Evolutionary conservation across 2,329 filamentous ascomycete species (phyloP), one percentile per base, ranked within the genome.

Genomic region (Myriangium duriaei): DNA sequence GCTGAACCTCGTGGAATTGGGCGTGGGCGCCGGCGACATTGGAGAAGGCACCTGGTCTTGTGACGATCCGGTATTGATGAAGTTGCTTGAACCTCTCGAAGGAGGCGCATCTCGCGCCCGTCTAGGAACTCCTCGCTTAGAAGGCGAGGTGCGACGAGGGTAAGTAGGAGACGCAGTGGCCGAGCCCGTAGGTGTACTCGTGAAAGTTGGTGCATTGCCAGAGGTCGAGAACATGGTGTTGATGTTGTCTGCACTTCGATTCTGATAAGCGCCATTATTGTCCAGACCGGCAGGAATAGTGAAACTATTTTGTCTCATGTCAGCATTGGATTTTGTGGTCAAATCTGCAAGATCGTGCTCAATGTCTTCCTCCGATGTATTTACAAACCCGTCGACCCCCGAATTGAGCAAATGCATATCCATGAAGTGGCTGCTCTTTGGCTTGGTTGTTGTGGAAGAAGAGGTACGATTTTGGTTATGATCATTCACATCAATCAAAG

Each of bases 151-250:
- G 16, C 43, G 47, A 39, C 44, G 53, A 50, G 53, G 47, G 34
- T 50, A 42, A 34, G 51, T 50, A 14, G 55, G 52, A 14, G 41
- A 41, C 38, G 57, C 53, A 45, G 67, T 67, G 45, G 65, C 64
- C 34, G 64, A 60, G 4, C 55, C 47, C 19, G 50, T 55, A 14
- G 39, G 39, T 28, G 37, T 41, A 31, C 61, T 61, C 33, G 56
- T 49, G 44, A 68, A 68, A 32, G 58, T 62, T 28, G 63, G 64
- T 46, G 56, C 58, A 58, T 62, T 67, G 18, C 62, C 62, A 15
- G 56, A 55, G 14, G 64, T 60, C 5, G 62, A 62, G 46, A 68
- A 69, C 17, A 61, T 64, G 35, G 64, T 64, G 41, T 67, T 67
- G 51, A 68, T 67, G 42, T 59, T 60, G 41, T 68, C 65, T 32